phyloP scores from a whole-genome alignment of 352 stramenopile species.

The Pythium aquatile region DNA sequence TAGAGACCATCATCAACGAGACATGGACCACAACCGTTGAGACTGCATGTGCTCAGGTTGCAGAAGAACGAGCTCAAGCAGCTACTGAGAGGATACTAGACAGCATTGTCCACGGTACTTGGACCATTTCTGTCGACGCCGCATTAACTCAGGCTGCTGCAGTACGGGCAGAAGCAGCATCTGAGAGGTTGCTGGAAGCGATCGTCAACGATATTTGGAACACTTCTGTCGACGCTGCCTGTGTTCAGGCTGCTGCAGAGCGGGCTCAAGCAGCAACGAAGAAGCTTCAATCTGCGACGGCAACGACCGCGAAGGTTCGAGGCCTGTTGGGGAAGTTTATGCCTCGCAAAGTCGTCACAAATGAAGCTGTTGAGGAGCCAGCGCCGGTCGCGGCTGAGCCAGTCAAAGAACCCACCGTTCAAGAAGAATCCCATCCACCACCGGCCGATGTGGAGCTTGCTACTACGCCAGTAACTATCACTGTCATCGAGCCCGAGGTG shows the following conservation, averaged over 20 bases:
- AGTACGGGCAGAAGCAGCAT: neutral
- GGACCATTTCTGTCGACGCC: neutral
- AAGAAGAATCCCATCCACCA: too few species aligned
- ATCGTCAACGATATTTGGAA: neutral
- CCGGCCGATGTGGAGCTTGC: too few species aligned
- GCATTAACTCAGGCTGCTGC: neutral
- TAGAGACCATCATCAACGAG: neutral
- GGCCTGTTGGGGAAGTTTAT: neutral
- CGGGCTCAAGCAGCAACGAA: neutral
- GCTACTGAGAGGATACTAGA: constrained; percentile 8
- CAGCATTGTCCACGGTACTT: neutral
- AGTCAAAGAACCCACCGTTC: too few species aligned
- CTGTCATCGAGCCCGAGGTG: too few species aligned
- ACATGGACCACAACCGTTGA: neutral
- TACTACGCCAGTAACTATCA: too few species aligned
- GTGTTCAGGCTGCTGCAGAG: neutral
- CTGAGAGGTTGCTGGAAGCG: constrained; percentile 14
- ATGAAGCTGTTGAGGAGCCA: neutral
- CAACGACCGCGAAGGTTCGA: neutral
- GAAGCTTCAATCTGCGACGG: neutral
- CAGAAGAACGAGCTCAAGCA: too few species aligned
- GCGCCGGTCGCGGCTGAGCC: too few species aligned
- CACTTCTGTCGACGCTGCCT: neutral
- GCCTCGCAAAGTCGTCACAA: neutral
- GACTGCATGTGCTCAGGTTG: neutral